These are phyloP conservation scores for Torulaspora delbrueckii DNA, from an alignment of 805 yeast genomes.

Conservation along the genomic window DNA sequence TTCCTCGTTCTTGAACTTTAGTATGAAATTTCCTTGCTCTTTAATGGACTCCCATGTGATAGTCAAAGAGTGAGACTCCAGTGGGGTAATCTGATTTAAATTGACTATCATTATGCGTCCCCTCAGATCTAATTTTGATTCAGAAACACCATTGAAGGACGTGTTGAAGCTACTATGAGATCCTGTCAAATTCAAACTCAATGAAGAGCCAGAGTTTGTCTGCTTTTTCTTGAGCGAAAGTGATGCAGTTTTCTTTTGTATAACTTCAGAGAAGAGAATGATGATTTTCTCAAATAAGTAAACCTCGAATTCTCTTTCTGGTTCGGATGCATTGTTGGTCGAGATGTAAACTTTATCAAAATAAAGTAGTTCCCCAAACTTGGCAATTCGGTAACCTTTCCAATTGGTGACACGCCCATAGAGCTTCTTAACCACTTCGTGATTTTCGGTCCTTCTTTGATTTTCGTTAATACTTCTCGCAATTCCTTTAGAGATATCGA, in stretches of 20 bases:
- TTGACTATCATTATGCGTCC: conserved; percentile 80
- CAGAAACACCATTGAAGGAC: conserved; percentile 16
- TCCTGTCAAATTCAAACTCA: conserved; percentile 11
- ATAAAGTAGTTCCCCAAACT: conserved; percentile 79
- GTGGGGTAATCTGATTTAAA: conserved; percentile 43
- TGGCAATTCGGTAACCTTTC: conserved; percentile 78
- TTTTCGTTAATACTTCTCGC: conserved; percentile 89
- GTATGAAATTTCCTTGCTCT: conserved; percentile 80
- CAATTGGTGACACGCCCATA: conserved; percentile 78
- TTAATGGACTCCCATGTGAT: conserved; percentile 80
- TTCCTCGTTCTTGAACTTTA: conserved; percentile 82
- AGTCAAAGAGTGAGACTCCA: conserved; percentile 53
- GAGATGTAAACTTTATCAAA: conserved; percentile 59
- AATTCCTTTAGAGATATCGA: conserved; percentile 71
- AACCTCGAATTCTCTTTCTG: conserved; percentile 83
- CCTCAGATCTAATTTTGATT: conserved; percentile 54
- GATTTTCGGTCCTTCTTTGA: conserved; percentile 86
- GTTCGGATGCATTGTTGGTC: conserved; percentile 43
- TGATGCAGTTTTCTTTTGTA: conserved; percentile 46
- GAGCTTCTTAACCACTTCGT: conserved; percentile 61
- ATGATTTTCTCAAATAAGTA: conserved; percentile 76
- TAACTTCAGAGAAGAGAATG: conserved; percentile 58
- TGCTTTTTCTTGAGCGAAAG: conserved; percentile 39
- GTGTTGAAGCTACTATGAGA: conserved; percentile 13
- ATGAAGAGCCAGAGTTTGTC: conserved; percentile 19